Conservation (phyloP, 2,329 filamentous ascomycete genomes). For the Clonostachys byssicola region DNA sequence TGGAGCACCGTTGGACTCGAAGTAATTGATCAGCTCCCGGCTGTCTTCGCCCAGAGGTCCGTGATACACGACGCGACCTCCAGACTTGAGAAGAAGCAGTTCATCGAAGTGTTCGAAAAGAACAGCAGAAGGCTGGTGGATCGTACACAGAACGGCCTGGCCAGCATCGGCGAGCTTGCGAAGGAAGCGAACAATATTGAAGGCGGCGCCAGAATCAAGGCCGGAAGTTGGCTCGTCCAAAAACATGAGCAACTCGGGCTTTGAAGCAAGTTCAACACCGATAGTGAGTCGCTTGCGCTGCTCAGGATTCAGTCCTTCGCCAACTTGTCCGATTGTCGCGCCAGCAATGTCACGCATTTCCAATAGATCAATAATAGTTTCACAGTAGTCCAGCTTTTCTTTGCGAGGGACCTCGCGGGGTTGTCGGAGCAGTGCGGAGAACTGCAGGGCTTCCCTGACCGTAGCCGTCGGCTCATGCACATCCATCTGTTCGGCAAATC, state of each 20-base stretch:
- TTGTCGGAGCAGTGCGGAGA: constrained; percentile 62
- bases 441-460: constrained; percentile 61
- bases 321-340: constrained; percentile 56
- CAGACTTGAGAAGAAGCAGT: constrained; percentile 46
- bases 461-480: constrained; percentile 64
- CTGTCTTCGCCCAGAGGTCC: constrained; percentile 49
- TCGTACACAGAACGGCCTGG: constrained; percentile 56
- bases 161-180: constrained; percentile 56
- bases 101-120: constrained; percentile 55
- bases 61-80: constrained; percentile 49
- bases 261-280: constrained; percentile 50
- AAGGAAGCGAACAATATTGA: constrained; percentile 58
- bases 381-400: constrained; percentile 66
- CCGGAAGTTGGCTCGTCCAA: constrained; percentile 60
- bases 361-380: constrained; percentile 63
- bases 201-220: constrained; percentile 53
- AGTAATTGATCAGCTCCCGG: constrained; percentile 42
- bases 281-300: constrained; percentile 54
- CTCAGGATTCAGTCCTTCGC: constrained; percentile 57
- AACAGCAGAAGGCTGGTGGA: constrained; percentile 53
- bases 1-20: constrained; percentile 40
- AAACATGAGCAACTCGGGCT: constrained; percentile 58
- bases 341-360: constrained; percentile 66
- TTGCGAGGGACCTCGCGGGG: constrained; percentile 47
- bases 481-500: constrained; percentile 63